A percentile compares a stretch with the other conserved stretches of the same genome.
Evolutionary conservation across 352 stramenopile species (phyloP).

Genomic region (Thalassiosira livingstoniorum): DNA sequence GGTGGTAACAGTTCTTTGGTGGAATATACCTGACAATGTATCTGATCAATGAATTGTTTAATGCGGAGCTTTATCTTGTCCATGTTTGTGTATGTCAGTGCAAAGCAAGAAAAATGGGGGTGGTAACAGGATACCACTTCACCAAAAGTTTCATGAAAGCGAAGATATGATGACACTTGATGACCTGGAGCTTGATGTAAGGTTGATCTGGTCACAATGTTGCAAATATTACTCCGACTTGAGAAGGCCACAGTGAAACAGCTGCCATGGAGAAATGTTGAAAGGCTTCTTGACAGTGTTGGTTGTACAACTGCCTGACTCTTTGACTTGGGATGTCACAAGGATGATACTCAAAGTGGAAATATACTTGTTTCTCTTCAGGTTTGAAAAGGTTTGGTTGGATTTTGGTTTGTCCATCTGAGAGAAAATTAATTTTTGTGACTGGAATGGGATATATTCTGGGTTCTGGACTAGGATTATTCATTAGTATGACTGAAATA

Average conservation of each 20-base stretch:
- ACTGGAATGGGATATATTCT: background rate
- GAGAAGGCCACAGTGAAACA: slow-evolving; percentile 12
- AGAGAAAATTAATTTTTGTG: slow-evolving; percentile 2
- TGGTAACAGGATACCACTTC: background rate
- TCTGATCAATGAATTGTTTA: no score
- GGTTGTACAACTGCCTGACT: background rate
- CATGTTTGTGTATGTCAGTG: no score
- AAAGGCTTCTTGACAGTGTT: slow-evolving; percentile 7
- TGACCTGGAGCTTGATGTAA: slow-evolving; percentile 16
- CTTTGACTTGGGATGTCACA: slow-evolving; percentile 12
- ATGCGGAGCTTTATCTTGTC: no score
- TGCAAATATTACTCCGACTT: slow-evolving; percentile 7
- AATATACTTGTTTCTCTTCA: slow-evolving; percentile 3
- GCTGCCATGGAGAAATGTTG: background rate
- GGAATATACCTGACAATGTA: no score
- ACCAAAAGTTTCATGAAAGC: background rate
- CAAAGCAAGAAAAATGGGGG: slow-evolving; percentile 27
- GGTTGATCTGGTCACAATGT: slow-evolving; percentile 5
- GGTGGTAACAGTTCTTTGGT: no score
- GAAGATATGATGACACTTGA: background rate
- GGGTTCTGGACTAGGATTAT: background rate
- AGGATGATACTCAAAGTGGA: slow-evolving; percentile 22
- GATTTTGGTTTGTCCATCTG: no score
- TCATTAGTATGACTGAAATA: background rate
- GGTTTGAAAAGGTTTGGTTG: background rate